Base-by-base conservation (phyloP, 2,329 filamentous ascomycete species). In the Trichophyton simii region DNA sequence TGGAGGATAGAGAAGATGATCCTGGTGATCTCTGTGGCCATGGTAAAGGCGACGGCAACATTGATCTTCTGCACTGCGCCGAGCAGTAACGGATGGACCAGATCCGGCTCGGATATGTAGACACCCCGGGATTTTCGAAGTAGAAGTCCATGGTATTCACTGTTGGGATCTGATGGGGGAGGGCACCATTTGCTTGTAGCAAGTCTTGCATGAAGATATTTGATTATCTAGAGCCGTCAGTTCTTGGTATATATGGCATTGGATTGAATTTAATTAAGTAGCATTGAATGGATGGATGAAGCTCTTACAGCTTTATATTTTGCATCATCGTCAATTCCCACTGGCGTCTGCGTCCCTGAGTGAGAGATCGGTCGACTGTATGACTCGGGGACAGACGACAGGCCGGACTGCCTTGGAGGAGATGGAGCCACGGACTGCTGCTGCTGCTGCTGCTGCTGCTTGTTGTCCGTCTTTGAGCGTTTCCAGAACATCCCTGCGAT, bases 11-110 rank as follows among this genome's bases (percentile, higher is more conserved):
- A 68, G 63, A 79, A 72, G 41, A 80, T 76, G 15, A 75, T 75
- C 20, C 75, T 72, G 31, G 77, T 77, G 61, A 78, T 77, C 54
- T 79, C 73, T 1, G 77, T 77, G 8, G 74, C 75, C 76, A 81
- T 79, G 8, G 79, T 80, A 62, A 80, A 72, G 13, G 77, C 78
- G 38, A 79, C 77, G 15, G 72, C 70, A 20, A 77, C 71, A 64
- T 79, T 79, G 61, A 80, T 72, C 59, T 73, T 73, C 59, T 75
- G 72, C 5, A 78, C 74, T 6, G 78, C 76, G 3, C 68, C 72
- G 9, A 78, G 66, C 7, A 80, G 70, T 8, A 72, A 65, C 15
- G 70, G 70, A 58, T 75, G 69, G 9, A 78, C 62, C 3, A 69
- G 66, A 25, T 74, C 68, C 0, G 78, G 78, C 50, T 76, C 73